Percentiles rank a stretch among this genome's conserved stretches.
Evolutionary conservation across 23 red algal species (phyloP).

Genomic region (Agarophyton chilense): DNA sequence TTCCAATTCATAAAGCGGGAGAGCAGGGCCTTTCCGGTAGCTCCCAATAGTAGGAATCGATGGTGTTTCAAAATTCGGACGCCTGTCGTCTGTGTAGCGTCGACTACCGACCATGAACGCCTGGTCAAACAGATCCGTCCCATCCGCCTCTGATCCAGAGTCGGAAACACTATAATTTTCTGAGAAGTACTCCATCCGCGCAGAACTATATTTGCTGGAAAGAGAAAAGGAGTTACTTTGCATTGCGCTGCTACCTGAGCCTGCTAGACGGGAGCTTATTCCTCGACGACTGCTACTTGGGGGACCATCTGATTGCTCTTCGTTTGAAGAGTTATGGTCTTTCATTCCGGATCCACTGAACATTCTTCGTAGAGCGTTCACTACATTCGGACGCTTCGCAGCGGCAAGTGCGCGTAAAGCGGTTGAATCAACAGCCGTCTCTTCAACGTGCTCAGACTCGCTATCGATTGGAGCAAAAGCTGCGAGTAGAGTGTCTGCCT

Average conservation of each 20-base stretch:
- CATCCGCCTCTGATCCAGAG: conserved; percentile 10
- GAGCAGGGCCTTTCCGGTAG: conserved; percentile 5
- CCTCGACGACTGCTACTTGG: background rate
- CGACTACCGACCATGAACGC: conserved; percentile 19
- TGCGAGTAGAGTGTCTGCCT: conserved; percentile 46
- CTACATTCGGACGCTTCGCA: conserved; percentile 34
- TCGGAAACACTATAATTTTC: conserved; percentile 46
- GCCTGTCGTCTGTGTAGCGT: conserved; percentile 51
- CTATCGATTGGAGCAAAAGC: conserved; percentile 56
- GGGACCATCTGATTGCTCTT: background rate
- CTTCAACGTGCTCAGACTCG: conserved; percentile 59
- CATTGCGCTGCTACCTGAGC: background rate
- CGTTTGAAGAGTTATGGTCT: background rate
- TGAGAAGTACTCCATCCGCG: conserved; percentile 44
- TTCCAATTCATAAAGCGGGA: conserved; percentile 16
- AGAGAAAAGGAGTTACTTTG: background rate
- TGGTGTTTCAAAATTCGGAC: background rate
- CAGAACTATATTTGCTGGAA: conserved; percentile 20
- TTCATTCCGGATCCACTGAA: conserved; percentile 6
- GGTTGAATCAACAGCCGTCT: conserved; percentile 11
- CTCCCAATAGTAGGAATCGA: background rate
- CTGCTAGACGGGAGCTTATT: background rate
- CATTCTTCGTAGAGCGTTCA: conserved; percentile 38
- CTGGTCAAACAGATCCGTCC: conserved; percentile 13
- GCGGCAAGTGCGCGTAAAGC: conserved; percentile 41